Evolutionary conservation across 2,329 filamentous ascomycete species (phyloP).

Genomic region (Penicillium verrucosum): DNA sequence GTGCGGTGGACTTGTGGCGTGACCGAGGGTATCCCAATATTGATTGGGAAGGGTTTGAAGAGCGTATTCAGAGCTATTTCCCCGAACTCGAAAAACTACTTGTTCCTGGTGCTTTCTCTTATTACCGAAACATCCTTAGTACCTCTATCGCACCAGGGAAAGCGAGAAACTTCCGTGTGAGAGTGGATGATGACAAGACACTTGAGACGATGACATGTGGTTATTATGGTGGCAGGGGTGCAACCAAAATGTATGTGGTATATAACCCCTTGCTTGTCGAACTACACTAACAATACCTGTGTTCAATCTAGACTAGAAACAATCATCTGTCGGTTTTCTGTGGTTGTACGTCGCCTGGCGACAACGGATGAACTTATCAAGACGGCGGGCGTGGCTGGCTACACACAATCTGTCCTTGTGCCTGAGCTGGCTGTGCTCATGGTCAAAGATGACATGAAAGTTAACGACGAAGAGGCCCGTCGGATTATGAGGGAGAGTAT

Average conservation of each 20-base stretch:
- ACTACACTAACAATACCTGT: slow-evolving; percentile 1
- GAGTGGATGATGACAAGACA: slow-evolving; percentile 36
- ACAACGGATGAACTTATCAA: slow-evolving; percentile 64
- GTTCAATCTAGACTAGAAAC: slow-evolving; percentile 47
- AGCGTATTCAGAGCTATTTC: slow-evolving; percentile 58
- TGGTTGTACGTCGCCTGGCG: slow-evolving; percentile 59
- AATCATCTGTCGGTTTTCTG: slow-evolving; percentile 60
- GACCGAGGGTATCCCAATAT: slow-evolving; percentile 66
- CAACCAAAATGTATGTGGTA: slow-evolving; percentile 60
- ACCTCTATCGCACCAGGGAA: slow-evolving; percentile 56
- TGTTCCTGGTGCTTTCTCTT: slow-evolving; percentile 49
- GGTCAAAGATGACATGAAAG: slow-evolving; percentile 58
- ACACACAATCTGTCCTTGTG: slow-evolving; percentile 72
- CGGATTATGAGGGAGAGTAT: slow-evolving; percentile 65
- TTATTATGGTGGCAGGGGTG: slow-evolving; percentile 77
- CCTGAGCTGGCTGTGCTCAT: slow-evolving; percentile 61
- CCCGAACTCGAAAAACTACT: slow-evolving; percentile 58
- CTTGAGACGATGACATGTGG: slow-evolving; percentile 64
- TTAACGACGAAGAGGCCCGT: slow-evolving; percentile 47
- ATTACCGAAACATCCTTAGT: slow-evolving; percentile 59
- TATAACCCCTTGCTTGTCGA: not conserved
- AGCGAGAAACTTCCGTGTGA: slow-evolving; percentile 59
- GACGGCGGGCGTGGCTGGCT: slow-evolving; percentile 63
- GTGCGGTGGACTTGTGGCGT: slow-evolving; percentile 51
- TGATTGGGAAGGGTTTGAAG: slow-evolving; percentile 62